Conservation (phyloP, 352 stramenopile genomes). For the Blastocystis sp. region DNA sequence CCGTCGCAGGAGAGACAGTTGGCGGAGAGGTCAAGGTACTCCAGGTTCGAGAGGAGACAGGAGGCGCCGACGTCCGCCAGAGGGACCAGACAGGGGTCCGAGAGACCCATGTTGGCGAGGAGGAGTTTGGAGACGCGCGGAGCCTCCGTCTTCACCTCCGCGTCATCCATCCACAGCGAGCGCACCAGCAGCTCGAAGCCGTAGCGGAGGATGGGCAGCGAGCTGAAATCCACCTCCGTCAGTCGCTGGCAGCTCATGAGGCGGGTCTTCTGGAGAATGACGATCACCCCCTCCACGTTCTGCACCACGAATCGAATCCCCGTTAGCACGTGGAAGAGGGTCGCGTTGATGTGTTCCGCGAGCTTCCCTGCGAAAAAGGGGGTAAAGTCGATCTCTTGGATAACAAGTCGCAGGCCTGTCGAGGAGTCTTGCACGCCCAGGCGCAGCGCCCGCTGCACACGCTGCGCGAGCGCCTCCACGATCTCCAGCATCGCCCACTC, state of each 20-base stretch:
- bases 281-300: not conserved
- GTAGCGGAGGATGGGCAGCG: not conserved
- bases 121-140: not conserved
- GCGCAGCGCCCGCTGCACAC: constrained; percentile 2
- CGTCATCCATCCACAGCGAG: not conserved
- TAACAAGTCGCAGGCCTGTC: not conserved
- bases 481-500: constrained; percentile 52
- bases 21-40: not conserved
- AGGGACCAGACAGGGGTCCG: not conserved
- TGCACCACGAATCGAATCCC: not conserved
- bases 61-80: not conserved
- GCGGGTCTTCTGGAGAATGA: not conserved
- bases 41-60: not conserved
- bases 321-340: not conserved
- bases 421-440: not conserved
- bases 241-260: not conserved
- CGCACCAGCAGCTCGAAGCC: constrained; percentile 16
- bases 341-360: not conserved
- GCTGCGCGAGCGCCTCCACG: not conserved
- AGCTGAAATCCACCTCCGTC: not conserved
- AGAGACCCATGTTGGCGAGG: not conserved
- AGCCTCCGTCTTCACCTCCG: not conserved
- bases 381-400: constrained; percentile 35
- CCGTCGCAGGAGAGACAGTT: not conserved
- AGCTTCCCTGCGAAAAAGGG: constrained; percentile 35